These are phyloP conservation scores for Daldinia sp. DNA, from an alignment of 2,329 filamentous ascomycete species.

Conservation along the genomic window DNA sequence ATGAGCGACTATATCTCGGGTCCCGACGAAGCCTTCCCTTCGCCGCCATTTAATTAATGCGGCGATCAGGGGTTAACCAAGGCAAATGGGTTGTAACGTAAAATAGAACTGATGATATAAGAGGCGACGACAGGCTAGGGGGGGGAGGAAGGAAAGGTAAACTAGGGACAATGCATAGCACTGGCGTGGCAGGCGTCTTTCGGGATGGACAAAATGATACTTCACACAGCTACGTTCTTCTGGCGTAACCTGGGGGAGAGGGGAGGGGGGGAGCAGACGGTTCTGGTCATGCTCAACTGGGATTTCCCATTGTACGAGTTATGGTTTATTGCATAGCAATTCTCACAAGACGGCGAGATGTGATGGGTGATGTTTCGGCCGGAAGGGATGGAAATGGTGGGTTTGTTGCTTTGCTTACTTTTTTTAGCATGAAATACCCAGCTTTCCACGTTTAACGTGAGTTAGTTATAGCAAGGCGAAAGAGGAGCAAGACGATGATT, in stretches of 20 bases:
- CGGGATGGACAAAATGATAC: constrained; percentile 36
- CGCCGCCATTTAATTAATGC: neutral
- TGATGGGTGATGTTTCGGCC: neutral
- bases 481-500: constrained; percentile 14
- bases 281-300: constrained; percentile 5
- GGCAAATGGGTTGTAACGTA: constrained; percentile 8
- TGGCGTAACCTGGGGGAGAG: constrained; percentile 3
- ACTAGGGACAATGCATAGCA: constrained; percentile 44
- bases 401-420: constrained; percentile 5
- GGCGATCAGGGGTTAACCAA: neutral
- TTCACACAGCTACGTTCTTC: constrained; percentile 27
- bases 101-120: constrained; percentile 19
- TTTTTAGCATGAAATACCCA: constrained; percentile 9
- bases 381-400: constrained; percentile 9
- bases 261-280: constrained; percentile 14
- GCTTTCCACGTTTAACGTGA: constrained; percentile 2
- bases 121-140: constrained; percentile 27
- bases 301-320: constrained; percentile 29
- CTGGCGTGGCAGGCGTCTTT: constrained; percentile 44
- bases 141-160: constrained; percentile 38
- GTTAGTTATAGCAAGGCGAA: constrained; percentile 9
- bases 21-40: constrained; percentile 14
- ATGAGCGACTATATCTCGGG: constrained; percentile 44
- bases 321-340: constrained; percentile 31
- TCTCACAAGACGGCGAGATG: neutral